Evolutionary conservation across 306 rosid genomes (phyloP).

Genomic region (Medicago lupulina): DNA sequence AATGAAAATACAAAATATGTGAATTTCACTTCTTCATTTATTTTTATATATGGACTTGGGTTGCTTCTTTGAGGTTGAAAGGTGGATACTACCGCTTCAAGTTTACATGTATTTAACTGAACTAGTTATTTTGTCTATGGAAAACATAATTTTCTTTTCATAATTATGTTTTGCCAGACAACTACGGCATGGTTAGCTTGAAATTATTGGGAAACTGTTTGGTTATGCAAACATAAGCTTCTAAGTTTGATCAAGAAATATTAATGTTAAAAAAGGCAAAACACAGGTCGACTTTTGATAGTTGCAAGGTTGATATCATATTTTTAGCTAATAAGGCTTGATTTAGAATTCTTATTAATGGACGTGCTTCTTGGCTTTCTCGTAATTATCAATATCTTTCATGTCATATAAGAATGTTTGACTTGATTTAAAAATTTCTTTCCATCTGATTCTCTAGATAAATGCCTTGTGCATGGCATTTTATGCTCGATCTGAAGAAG

Average conservation of each 20-base stretch:
- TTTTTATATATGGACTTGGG: conserved; percentile 24
- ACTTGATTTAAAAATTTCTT: conserved; percentile 31
- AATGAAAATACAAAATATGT: background rate
- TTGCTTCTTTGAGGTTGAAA: conserved; percentile 18
- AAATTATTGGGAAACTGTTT: conserved; percentile 22
- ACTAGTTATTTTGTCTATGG: conserved; percentile 22
- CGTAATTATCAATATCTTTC: conserved; percentile 13
- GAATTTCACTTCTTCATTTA: conserved; percentile 3
- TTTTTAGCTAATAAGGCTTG: conserved; percentile 34
- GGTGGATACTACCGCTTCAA: conserved; percentile 11
- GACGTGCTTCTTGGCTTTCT: conserved; percentile 26
- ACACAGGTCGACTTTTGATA: conserved; percentile 26
- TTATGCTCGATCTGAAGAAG: conserved; percentile 96
- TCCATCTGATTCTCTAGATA: conserved; percentile 65
- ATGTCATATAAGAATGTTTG: conserved; percentile 17
- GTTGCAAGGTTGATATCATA: conserved; percentile 35
- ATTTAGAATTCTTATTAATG: conserved; percentile 7
- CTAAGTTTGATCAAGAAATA: conserved; percentile 28
- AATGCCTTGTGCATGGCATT: conserved; percentile 94
- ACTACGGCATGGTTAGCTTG: conserved; percentile 11
- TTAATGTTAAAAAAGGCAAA: conserved; percentile 28
- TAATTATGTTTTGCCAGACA: conserved; percentile 11
- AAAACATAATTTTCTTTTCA: conserved; percentile 26
- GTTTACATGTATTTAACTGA: conserved; percentile 15
- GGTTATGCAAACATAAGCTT: conserved; percentile 36